These are phyloP conservation scores for Lecanicillium sp. DNA, from an alignment of 2,329 filamentous ascomycete species.

Conservation along the genomic window DNA sequence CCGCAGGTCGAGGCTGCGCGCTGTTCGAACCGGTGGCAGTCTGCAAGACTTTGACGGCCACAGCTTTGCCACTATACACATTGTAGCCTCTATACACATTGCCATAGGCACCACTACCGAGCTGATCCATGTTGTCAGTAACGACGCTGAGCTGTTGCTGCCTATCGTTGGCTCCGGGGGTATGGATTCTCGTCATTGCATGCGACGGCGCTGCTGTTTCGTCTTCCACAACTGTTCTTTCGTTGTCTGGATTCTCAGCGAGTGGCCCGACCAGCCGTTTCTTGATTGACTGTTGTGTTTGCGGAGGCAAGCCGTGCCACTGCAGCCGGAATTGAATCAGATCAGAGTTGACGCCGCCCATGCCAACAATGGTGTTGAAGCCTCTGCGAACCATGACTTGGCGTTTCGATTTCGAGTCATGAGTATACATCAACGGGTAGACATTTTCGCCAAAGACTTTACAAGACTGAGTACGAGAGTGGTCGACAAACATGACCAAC, in stretches of 20 bases:
- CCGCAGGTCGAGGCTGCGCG: neutral
- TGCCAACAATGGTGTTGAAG: constrained; percentile 5
- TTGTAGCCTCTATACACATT: neutral
- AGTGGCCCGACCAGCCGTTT: no score
- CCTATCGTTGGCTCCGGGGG: no score
- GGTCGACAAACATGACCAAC: constrained; percentile 10
- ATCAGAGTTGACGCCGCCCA: constrained; percentile 5
- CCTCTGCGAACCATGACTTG: constrained; percentile 1
- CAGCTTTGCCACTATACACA: neutral
- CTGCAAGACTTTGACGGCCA: constrained; percentile 1
- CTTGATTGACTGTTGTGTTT: neutral
- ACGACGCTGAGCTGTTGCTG: no score
- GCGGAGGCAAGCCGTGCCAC: neutral
- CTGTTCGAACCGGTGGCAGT: neutral
- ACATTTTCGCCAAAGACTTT: constrained; percentile 3
- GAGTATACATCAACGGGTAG: no score
- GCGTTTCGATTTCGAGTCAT: no score
- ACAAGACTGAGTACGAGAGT: constrained; percentile 3
- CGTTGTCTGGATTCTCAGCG: no score
- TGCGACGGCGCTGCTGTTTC: no score
- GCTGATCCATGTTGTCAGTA: neutral
- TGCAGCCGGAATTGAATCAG: constrained; percentile 3
- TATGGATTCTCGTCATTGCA: no score
- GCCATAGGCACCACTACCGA: neutral
- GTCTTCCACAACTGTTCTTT: no score